These are phyloP conservation scores for Vaccinium vitisidaea DNA, from an alignment of 148 eudicot species.

Conservation along the genomic window DNA sequence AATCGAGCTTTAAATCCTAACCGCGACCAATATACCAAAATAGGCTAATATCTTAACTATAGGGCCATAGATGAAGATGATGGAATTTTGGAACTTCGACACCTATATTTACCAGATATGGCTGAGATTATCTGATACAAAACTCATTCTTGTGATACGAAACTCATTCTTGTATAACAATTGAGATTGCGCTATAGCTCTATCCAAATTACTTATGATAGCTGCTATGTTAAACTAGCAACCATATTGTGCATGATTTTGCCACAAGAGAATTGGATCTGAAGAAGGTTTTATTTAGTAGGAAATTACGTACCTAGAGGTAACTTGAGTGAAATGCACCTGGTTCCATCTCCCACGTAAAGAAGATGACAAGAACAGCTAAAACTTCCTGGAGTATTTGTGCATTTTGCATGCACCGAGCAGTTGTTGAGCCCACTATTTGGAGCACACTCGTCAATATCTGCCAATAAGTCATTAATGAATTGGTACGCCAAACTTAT, in stretches of 20 bases:
- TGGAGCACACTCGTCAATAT: slow-evolving; percentile 20
- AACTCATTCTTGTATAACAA: too few relatives aligned
- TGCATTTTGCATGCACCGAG: slow-evolving; percentile 10
- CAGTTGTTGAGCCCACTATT: slow-evolving; percentile 3
- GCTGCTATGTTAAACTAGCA: not conserved
- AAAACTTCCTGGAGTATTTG: slow-evolving; percentile 17
- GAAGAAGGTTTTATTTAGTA: not conserved
- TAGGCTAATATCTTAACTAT: too few relatives aligned
- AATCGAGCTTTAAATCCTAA: too few relatives aligned
- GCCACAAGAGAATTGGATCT: not conserved
- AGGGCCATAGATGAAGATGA: too few relatives aligned
- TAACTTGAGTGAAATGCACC: slow-evolving; percentile 16
- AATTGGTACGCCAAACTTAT: not conserved
- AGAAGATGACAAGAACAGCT: slow-evolving; percentile 14
- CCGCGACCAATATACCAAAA: too few relatives aligned
- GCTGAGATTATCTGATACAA: too few relatives aligned
- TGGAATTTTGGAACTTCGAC: too few relatives aligned
- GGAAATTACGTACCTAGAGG: slow-evolving; percentile 17
- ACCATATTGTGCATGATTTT: not conserved
- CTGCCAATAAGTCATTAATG: not conserved
- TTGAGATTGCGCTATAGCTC: too few relatives aligned
- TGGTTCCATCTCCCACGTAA: slow-evolving; percentile 24
- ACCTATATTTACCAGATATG: too few relatives aligned
- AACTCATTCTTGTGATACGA: too few relatives aligned
- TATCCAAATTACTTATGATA: too few relatives aligned